Evolutionary conservation across 2,329 filamentous ascomycete species (phyloP).

Genomic region (Colletotrichum camelliae): DNA sequence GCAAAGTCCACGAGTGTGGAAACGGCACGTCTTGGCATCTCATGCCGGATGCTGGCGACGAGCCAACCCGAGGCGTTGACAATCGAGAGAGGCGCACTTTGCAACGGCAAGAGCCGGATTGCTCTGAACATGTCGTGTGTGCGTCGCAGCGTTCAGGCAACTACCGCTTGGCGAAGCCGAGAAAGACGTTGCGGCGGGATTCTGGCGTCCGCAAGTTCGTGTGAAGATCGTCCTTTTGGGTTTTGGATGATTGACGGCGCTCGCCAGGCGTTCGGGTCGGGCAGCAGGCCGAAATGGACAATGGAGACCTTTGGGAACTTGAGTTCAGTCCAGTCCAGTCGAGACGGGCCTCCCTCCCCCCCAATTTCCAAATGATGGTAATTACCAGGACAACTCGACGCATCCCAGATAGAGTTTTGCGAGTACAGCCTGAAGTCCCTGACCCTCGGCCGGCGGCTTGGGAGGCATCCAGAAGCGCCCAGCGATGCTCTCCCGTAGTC

Average conservation of each 20-base stretch:
- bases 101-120: constrained; percentile 2
- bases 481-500: constrained; percentile 9
- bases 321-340: background rate
- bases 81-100: background rate
- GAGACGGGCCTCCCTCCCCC: background rate
- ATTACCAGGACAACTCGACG: background rate
- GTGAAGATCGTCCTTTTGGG: background rate
- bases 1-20: background rate
- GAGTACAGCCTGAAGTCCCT: background rate
- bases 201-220: background rate
- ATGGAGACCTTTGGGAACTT: background rate
- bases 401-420: constrained; percentile 5
- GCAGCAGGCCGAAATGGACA: background rate
- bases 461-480: background rate
- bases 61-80: background rate
- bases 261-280: background rate
- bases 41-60: constrained; percentile 5
- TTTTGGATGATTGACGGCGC: background rate
- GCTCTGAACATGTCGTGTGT: background rate
- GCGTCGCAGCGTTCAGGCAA: background rate
- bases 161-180: constrained; percentile 7
- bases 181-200: background rate
- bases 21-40: background rate
- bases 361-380: background rate
- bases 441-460: background rate